Evolutionary conservation across 148 eudicot genomes (phyloP), one percentile per base, ranked within the genome.

Genomic region (Suaeda aralocaspica): DNA sequence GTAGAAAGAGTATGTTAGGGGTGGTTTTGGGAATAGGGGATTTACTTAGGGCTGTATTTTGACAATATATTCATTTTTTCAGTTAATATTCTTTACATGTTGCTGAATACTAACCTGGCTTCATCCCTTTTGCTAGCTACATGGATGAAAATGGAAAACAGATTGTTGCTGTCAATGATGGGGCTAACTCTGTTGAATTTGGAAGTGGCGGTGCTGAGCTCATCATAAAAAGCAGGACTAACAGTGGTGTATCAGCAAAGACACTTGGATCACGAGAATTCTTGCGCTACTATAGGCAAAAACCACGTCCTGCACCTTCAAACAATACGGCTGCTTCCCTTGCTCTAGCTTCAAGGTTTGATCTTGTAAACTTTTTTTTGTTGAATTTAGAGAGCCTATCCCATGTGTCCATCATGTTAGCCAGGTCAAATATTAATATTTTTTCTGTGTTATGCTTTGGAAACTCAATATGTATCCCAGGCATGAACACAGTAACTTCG

Each of bases 141-240:
- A 75, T 82, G 79, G 92, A 80, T 69, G 75, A 78, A 63, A 86
- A 88, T 69, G 99, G 96, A 63, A 89, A 89, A 64, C 91, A 95
- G 82, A 70, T 95, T 64, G 82, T 89, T 74, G 82, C 89, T 11
- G 69, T 75, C 8, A 78, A 85, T 76, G 88, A 74, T 56, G 60
- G 34, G 15, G 76, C 56, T 36, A 79, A 82, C 55, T 62, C 76
- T 30, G 83, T 91, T 79, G 93, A 89, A 75, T 79, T 95, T 56
- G 93, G 90, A 73, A 81, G 83, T 61, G 92, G 92, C 72, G 98
- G 96, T 22, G 80, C 92, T 65, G 99, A 95, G 80, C 92, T 95
- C 13, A 68, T 95, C 63, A 86, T 95, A 51, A 92, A 88, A 65
- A 82, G 63, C 64, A 77, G 79, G 73, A 88, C 83, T 36, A 73